Percentiles rank a stretch among this genome's conserved stretches.
These are phyloP conservation scores for Butyriboletus loyo DNA, from an alignment of 768 basidiomycete species.

Conservation along the genomic window DNA sequence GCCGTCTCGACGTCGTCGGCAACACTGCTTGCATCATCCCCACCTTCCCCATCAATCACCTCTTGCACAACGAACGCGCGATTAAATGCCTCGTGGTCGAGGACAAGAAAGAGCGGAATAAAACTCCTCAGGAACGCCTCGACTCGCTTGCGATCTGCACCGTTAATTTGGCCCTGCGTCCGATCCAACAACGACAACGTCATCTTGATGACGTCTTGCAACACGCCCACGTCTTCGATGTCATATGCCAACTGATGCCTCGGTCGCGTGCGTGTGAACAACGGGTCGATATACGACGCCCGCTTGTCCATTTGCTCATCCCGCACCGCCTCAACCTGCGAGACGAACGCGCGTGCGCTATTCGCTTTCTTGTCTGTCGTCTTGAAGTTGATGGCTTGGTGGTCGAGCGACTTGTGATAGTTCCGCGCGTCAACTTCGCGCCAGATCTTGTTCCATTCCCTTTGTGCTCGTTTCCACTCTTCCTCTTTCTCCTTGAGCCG, in stretches of 20 bases:
- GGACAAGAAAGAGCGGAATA: constrained; percentile 73
- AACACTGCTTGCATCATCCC: constrained; percentile 41
- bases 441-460: constrained; percentile 99
- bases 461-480: constrained; percentile 95
- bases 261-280: constrained; percentile 58
- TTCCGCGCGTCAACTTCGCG: constrained; percentile 93
- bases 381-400: constrained; percentile 91
- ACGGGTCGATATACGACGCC: constrained; percentile 53
- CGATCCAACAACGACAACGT: constrained; percentile 90
- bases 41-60: constrained; percentile 58
- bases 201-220: constrained; percentile 88
- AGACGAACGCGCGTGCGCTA: constrained; percentile 71
- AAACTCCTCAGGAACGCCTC: constrained; percentile 79
- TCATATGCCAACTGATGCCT: constrained; percentile 79
- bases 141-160: constrained; percentile 72
- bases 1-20: constrained; percentile 38
- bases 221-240: constrained; percentile 67
- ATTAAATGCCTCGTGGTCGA: constrained; percentile 69
- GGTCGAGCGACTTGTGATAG: constrained; percentile 90
- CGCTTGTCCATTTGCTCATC: constrained; percentile 79
- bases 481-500: constrained; percentile 96
- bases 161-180: constrained; percentile 68
- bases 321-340: constrained; percentile 79
- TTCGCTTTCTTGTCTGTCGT: constrained; percentile 83
- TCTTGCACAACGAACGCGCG: constrained; percentile 64